phyloP scores from a whole-genome alignment of 2,329 filamentous ascomycete genomes.

The Gaeumannomyces tritici region DNA sequence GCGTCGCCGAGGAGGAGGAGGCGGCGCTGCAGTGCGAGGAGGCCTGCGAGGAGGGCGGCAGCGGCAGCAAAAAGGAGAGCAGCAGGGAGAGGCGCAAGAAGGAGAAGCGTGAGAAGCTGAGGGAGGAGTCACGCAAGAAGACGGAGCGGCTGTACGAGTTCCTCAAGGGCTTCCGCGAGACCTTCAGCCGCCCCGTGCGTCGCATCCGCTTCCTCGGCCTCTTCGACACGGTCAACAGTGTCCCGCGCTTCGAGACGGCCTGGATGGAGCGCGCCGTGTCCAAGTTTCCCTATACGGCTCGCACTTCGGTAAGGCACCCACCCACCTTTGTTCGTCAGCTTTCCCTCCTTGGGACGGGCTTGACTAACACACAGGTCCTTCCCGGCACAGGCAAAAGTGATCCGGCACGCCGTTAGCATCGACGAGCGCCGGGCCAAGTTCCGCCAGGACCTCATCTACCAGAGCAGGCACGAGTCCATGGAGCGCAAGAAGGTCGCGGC shows the following conservation, averaged over 20 bases:
- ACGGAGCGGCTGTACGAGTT: conserved; percentile 59
- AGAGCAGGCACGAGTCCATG: conserved; percentile 18
- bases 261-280: conserved; percentile 61
- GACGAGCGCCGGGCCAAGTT: conserved; percentile 66
- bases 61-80: background rate
- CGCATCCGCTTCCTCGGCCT: conserved; percentile 69
- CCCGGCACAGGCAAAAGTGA: conserved; percentile 35
- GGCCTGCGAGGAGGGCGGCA: background rate
- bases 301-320: conserved; percentile 26
- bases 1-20: conserved; percentile 30
- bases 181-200: conserved; percentile 66
- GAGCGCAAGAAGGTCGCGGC: background rate
- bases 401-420: conserved; percentile 61
- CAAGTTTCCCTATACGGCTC: conserved; percentile 61
- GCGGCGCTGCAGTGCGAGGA: background rate
- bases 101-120: background rate
- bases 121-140: conserved; percentile 20
- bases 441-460: conserved; percentile 58
- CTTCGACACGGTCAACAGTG: conserved; percentile 76
- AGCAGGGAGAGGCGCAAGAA: background rate
- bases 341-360: too few relatives aligned
- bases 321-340: too few relatives aligned
- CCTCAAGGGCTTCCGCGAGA: conserved; percentile 73
- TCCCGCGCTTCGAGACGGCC: conserved; percentile 63
- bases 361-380: too few relatives aligned